Conservation (phyloP, 768 basidiomycete species). For the Tulasnella calospora region DNA sequence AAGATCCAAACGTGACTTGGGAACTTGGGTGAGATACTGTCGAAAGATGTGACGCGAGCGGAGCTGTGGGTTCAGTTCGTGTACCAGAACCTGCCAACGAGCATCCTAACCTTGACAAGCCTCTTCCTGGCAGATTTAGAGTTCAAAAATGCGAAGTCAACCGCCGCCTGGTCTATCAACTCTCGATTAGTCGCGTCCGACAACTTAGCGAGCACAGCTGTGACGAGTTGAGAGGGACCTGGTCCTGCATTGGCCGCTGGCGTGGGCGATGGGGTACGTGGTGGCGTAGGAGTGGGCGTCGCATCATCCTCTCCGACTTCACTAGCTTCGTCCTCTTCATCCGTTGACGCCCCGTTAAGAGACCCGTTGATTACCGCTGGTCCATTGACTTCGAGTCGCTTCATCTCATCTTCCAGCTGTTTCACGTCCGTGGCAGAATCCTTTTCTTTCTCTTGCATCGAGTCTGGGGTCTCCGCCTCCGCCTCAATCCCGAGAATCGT, state of each 20-base stretch:
- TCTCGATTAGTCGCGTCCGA: constrained; percentile 91
- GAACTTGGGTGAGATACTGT: constrained; percentile 76
- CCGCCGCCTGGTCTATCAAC: constrained; percentile 85
- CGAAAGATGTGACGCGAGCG: background rate
- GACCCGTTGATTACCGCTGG: constrained; percentile 28
- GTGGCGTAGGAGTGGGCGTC: constrained; percentile 44
- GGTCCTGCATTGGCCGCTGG: constrained; percentile 33
- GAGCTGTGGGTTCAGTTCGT: background rate
- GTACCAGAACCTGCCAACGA: background rate
- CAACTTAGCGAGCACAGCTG: constrained; percentile 80
- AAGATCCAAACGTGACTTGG: constrained; percentile 83
- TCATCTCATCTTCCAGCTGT: constrained; percentile 73
- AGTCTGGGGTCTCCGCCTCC: constrained; percentile 16
- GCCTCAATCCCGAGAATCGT: constrained; percentile 70
- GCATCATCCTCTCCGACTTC: constrained; percentile 36
- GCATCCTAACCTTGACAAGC: constrained; percentile 62
- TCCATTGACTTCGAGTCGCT: constrained; percentile 36
- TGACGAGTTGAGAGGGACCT: constrained; percentile 89
- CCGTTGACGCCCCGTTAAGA: constrained; percentile 11
- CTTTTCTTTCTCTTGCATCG: constrained; percentile 42
- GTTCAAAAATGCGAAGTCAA: constrained; percentile 95
- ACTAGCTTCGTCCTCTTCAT: constrained; percentile 39
- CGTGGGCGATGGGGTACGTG: constrained; percentile 48
- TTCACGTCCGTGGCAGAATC: constrained; percentile 57
- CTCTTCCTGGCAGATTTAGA: constrained; percentile 94